Evolutionary conservation across 345 rosid genomes (phyloP), one percentile per base, ranked within the genome.

Genomic region (Geranium rotundifolium): DNA sequence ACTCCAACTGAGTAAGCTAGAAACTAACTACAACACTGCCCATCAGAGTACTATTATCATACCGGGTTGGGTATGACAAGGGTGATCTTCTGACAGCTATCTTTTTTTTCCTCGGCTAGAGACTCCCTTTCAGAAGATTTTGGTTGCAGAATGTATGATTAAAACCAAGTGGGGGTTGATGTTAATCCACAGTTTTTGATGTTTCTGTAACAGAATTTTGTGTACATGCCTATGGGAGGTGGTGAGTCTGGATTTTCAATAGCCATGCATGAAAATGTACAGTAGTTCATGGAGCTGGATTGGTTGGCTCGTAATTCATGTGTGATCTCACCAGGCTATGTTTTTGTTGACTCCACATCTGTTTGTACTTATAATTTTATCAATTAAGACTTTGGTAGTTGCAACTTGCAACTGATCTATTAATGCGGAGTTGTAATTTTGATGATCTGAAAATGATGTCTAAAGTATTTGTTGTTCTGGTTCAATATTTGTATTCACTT

Each of bases 181-280:
- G 76, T 64, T 67, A 61, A 70, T 59, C 64, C 67, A 68, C 69
- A 57, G 50, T 10, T 67, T 73, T 66, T 49, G 49, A 56, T 59
- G 37, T 67, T 68, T 66, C 52, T 62, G 58, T 49, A 54, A 58
- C 60, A 63, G 64, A 23, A 31, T 63, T 69, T 62, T 64, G 58
- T 59, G 60, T 72, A 62, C 39, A 69, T 49, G 60, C 64, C 71
- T 57, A 29, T 46, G 60, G 29, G 55, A 71, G 73, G 56, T 71
- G 62, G 57, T 79, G 69, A 82, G 75, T 71, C 70, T 30, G 72
- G 68, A 77, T 80, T 78, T 75, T 77, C 70, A 17, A 55, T 55
- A 55, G 57, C 52, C 52, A 9, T 14, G 16, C 52, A 46, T 14
- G 14, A 46, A 7, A 46, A 46, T 7, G 52, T 46, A 46, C 52